Conservation (phyloP, 441 rosid genomes). For the Raphanus hybrid region DNA sequence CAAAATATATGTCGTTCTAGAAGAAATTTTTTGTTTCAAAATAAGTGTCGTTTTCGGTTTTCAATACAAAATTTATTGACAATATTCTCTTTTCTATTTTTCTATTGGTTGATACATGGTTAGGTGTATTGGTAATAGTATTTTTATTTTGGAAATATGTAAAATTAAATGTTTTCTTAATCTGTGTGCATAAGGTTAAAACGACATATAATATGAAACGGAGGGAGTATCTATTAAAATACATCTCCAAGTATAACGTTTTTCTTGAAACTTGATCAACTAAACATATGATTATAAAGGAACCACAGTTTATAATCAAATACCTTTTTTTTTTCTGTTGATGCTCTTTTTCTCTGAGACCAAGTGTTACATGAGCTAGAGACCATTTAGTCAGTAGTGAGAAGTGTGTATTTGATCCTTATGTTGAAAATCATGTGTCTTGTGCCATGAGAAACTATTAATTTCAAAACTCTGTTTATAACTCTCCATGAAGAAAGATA, state of each 20-base stretch:
- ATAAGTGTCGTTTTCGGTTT: too few relatives aligned
- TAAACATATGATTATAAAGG: background rate
- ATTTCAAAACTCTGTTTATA: background rate
- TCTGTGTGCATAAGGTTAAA: too few relatives aligned
- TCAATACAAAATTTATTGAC: too few relatives aligned
- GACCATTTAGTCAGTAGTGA: background rate
- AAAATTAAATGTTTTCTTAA: too few relatives aligned
- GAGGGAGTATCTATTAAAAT: too few relatives aligned
- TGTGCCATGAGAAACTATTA: background rate
- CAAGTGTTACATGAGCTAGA: background rate
- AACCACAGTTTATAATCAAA: background rate
- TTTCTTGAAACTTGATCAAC: conserved; percentile 7
- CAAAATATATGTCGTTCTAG: too few relatives aligned
- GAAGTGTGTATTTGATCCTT: background rate
- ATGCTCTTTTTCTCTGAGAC: background rate
- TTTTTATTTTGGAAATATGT: too few relatives aligned
- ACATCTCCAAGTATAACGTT: conserved; percentile 5
- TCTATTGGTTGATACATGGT: too few relatives aligned
- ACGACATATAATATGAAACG: too few relatives aligned
- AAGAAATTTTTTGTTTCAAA: too few relatives aligned
- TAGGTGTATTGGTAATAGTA: too few relatives aligned
- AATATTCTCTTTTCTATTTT: too few relatives aligned
- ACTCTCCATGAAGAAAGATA: background rate
- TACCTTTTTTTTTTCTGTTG: background rate
- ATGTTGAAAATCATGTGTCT: background rate